Base-by-base conservation (phyloP, 2,329 filamentous ascomycete genomes). In the Penicillium aurantiogriseum region DNA sequence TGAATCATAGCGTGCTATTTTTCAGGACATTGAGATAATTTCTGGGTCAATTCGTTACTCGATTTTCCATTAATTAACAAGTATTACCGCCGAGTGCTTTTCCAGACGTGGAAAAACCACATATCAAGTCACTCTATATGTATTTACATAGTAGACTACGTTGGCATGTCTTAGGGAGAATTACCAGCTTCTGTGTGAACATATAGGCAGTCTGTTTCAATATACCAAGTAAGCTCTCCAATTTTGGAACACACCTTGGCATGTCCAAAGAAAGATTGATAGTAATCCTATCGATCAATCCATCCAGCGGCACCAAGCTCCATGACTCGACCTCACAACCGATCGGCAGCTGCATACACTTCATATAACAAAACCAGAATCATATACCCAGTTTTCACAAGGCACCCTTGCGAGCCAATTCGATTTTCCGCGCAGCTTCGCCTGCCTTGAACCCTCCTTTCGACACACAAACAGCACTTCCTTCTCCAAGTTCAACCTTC, bases 401-500 rank as follows among this genome's bases (percentile, higher is more conserved):
- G 51, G 80, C 61, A 19, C 78, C 79, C 66, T 81, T 81, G 58
- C 79, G 73, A 45, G 79, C 79, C 60, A 81, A 65, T 55, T 81
- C 79, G 48, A 81, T 74, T 65, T 81, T 81, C 51, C 79, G 73
- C 39, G 68, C 67, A 48, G 77, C 74, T 66, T 81, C 79, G 23
- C 77, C 78, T 29, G 69, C 67, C 61, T 77, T 79, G 59, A 71
- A 81, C 5, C 79, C 79, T 6, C 79, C 79, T 58, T 76, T 80
- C 8, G 77, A 81, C 8, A 77, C 73, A 63, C 79, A 81, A 40
- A 81, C 64, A 2, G 76, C 75, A 60, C 77, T 80, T 36, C 79
- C 79, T 51, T 80, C 79, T 11, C 74, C 76, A n/a, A 81, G 60
- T 58, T 81, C 90, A 62, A 91, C 84, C 71, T 94, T 94, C 64